A percentile compares a stretch with the other conserved stretches of the same genome.
Evolutionary conservation across 176 grass and related monocot genomes (phyloP).

Genomic region (Ensete glaucum): DNA sequence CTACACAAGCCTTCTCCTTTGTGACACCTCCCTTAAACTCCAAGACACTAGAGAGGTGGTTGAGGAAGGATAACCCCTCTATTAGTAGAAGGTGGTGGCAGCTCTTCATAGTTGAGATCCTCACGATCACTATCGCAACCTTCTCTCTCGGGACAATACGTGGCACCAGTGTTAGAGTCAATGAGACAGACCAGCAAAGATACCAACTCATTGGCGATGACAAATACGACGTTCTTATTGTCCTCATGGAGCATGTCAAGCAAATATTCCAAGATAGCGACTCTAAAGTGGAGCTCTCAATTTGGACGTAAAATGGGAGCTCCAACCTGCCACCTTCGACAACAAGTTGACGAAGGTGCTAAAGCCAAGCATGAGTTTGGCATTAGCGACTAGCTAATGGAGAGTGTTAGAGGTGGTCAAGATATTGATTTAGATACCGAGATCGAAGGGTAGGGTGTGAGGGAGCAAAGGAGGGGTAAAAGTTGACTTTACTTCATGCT

Average conservation of each 20-base stretch:
- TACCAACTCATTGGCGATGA: neutral
- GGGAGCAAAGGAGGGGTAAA: conserved; percentile 1
- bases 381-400: conserved; percentile 20
- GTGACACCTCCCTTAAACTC: conserved; percentile 7
- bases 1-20: conserved; percentile 29
- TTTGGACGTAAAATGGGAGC: conserved; percentile 1
- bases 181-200: conserved; percentile 6
- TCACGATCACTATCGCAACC: neutral
- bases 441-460: neutral
- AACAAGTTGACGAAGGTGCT: conserved; percentile 9
- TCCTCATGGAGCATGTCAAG: conserved; percentile 5
- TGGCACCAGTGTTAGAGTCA: neutral
- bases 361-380: conserved; percentile 25
- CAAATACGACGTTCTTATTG: conserved; percentile 4
- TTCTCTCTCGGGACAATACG: neutral
- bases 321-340: conserved; percentile 27
- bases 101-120: conserved; percentile 6
- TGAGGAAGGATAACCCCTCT: neutral
- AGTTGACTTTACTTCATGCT: neutral
- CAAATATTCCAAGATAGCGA: conserved; percentile 7
- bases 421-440: conserved; percentile 48
- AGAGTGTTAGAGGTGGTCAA: conserved; percentile 22
- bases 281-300: conserved; percentile 7
- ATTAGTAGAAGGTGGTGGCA: conserved; percentile 1
- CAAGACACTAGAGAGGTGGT: conserved; percentile 7